Conservation (phyloP, 495 filamentous ascomycete species). For the Halenospora varia region DNA sequence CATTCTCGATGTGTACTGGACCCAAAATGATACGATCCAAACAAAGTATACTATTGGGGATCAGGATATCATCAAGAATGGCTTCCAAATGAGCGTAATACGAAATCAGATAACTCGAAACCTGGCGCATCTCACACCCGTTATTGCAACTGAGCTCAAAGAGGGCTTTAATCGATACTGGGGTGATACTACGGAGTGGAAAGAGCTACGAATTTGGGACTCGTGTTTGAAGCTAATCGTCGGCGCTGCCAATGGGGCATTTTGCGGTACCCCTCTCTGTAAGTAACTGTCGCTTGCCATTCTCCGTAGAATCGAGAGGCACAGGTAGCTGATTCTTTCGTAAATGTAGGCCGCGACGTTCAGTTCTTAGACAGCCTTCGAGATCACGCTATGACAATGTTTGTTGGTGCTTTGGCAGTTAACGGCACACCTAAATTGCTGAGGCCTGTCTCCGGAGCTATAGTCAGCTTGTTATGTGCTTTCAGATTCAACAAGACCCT, state of each 20-base stretch:
- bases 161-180: conserved; percentile 5
- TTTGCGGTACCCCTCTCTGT: conserved; percentile 8
- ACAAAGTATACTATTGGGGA: conserved; percentile 6
- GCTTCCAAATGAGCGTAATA: conserved; percentile 5
- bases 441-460: neutral
- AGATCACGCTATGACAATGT: conserved; percentile 6
- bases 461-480: neutral
- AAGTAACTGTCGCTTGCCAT: neutral
- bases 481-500: neutral
- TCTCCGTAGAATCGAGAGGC: neutral
- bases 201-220: conserved; percentile 2
- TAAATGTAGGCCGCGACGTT: conserved; percentile 1
- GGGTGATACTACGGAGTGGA: conserved; percentile 4
- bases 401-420: conserved; percentile 1
- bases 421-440: conserved; percentile 3
- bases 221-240: conserved; percentile 2
- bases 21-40: conserved; percentile 10
- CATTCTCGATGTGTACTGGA: conserved; percentile 10
- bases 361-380: neutral
- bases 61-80: conserved; percentile 2
- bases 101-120: conserved; percentile 8
- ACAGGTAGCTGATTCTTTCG: neutral
- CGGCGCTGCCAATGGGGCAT: conserved; percentile 7
- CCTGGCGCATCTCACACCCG: conserved; percentile 3
- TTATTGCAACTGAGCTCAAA: conserved; percentile 3